Evolutionary conservation across 257 asterid genomes (phyloP), one percentile per base, ranked within the genome.

Genomic region (Paraleonurus japonicus): DNA sequence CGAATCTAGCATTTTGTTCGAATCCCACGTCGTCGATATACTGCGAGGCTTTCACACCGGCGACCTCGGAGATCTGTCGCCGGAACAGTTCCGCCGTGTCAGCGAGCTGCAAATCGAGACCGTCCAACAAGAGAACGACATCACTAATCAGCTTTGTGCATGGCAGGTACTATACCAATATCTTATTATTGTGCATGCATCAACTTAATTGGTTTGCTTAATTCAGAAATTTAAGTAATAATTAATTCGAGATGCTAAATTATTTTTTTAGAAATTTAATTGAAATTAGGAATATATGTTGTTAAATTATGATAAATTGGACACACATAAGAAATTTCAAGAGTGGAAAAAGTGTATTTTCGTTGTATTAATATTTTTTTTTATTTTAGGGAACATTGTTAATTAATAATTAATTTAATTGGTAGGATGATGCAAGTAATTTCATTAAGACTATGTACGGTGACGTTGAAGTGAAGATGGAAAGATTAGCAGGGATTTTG

Each of bases 81-180:
- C 96, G 2, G 81, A 12, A 0, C 97, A 90, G 76, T 83, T 90
- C 75, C 82, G 83, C 67, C 89, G 92, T 1, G 95, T 92, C 9
- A 92, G 92, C 26, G 97, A 90, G 82, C 89, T 90, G 11, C 98
- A 92, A 73, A 86, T 92, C 26, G 81, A 86, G 67, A 85, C 98
- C 22, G 96, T 92, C 1, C 82, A 77, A 0, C 74, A 75, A 19
- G 98, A 92, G 76, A 86, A 88, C 48, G 77, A 75, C 65, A 84
- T 92, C 72, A 78, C 82, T 26, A 86, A 83, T n/a, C 84, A 85
- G 22, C 86, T 86, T 58, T 81, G 83, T 48, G 70, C 79, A 0
- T 92, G 98, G 98, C 96, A 92, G 98, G 98, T 82, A 37, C 7
- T 32, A 32, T 32, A 6, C 39, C 39, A n/a, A n/a, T n/a, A 32